Base-by-base conservation (phyloP, 2,329 filamentous ascomycete species). In the Venturia nashicola region DNA sequence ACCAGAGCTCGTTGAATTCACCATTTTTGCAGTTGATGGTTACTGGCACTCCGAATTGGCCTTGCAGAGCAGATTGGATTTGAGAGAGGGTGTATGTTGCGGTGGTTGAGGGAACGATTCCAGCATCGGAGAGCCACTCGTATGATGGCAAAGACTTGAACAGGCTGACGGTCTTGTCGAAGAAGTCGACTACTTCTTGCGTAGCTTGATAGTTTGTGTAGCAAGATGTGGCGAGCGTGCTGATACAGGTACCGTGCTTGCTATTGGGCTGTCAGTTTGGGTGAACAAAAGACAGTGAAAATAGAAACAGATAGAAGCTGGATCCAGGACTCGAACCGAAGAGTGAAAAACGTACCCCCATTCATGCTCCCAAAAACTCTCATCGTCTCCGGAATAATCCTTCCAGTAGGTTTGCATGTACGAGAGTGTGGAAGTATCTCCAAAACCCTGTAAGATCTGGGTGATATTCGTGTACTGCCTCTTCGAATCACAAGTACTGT, bases 391-490 rank as follows among this genome's bases (percentile, higher is more conserved):
- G 60, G 81, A 71, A 73, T 86, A 83, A 70, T 87, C 84, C 71
- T 89, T 86, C 88, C 88, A 91, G 76, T 86, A 89, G 1, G 76
- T 82, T 61, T 81, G 74, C 88, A 91, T 91, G 71, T 85, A 88
- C 2, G 76, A 75, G 1, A 91, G 77, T 0, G 87, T 78, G 36
- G 82, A 80, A 0, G 76, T 76, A 61, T 81, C 79, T 65, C 80
- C 80, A 27, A 81, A 78, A 8, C 79, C 75, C 8, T 79, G 72
- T 43, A 90, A 76, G 65, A 90, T 88, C 16, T 79, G 74, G 0
- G 57, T 42, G 36, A 70, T 69, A 23, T 66, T 61, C 12, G 64
- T 65, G 62, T 69, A 70, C 9, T 64, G 64, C 14, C 68, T 32
- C n/a, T 20, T 57, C 20, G 42, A 32, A n/a, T 65, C 64, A 36